Evolutionary conservation across 768 basidiomycete species (phyloP).

Genomic region (Cubamyces lactineus): DNA sequence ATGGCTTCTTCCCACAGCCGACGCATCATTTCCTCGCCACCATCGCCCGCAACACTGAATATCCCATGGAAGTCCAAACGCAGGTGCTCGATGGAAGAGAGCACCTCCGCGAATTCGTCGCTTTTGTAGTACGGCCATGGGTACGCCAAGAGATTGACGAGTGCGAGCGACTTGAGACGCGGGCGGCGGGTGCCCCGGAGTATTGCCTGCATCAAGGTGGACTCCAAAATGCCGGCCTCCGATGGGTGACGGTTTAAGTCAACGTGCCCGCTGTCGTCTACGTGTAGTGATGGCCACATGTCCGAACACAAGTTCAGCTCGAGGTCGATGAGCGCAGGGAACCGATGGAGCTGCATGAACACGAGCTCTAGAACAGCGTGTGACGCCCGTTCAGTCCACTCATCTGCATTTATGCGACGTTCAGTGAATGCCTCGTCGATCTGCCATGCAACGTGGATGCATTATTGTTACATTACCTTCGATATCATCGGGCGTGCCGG

Average conservation of each 20-base stretch:
- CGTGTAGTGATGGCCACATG: not conserved
- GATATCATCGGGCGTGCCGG: not conserved
- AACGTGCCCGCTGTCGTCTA: constrained; percentile 5
- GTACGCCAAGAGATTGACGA: constrained; percentile 24
- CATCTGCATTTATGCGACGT: not conserved
- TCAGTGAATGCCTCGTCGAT: not conserved
- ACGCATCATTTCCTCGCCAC: constrained; percentile 4
- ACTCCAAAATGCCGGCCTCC: constrained; percentile 15
- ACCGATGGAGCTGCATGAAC: constrained; percentile 4
- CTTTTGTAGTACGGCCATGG: constrained; percentile 12
- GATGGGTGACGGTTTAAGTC: not conserved
- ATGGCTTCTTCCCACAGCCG: constrained; percentile 24
- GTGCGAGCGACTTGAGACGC: constrained; percentile 12
- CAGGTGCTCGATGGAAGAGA: constrained; percentile 13
- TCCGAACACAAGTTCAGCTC: constrained; percentile 19
- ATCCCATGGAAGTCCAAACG: too few species aligned
- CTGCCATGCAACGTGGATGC: too few species aligned
- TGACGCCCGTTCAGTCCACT: not conserved
- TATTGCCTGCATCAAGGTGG: constrained; percentile 15
- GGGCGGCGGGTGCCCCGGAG: constrained; percentile 2
- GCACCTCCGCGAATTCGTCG: constrained; percentile 5
- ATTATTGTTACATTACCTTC: not conserved
- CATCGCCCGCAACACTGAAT: too few species aligned
- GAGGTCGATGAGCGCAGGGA: constrained; percentile 3
- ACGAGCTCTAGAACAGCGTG: not conserved